Conservation (phyloP, 371 early-diverging fungal species). For the Mortierella sp. region DNA sequence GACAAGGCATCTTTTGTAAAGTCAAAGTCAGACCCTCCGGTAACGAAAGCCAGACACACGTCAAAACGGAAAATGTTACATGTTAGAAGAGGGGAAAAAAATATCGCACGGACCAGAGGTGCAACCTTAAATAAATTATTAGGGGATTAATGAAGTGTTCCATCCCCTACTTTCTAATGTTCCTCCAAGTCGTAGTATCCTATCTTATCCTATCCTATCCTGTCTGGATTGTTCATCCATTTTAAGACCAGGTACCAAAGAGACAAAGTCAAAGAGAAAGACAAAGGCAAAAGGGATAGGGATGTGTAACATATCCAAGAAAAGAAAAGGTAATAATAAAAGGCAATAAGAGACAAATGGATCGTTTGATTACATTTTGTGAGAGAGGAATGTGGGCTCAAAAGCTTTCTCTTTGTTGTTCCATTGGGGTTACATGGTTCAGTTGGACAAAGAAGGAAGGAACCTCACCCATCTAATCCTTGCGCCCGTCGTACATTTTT, state of each 20-base stretch:
- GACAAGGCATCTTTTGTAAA: too few species aligned
- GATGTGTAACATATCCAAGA: not conserved
- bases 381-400: slow-evolving; percentile 3
- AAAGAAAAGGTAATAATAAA: not conserved
- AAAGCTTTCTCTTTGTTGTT: not conserved
- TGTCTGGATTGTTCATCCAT: too few species aligned
- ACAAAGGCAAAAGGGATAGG: not conserved
- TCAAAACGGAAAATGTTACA: too few species aligned
- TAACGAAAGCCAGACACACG: too few species aligned
- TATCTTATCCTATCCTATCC: too few species aligned
- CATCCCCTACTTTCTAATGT: too few species aligned
- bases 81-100: too few species aligned
- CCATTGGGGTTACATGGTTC: not conserved
- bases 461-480: not conserved
- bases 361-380: not conserved
- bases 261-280: too few species aligned
- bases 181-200: too few species aligned
- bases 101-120: not conserved
- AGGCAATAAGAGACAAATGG: not conserved
- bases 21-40: too few species aligned
- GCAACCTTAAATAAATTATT: not conserved
- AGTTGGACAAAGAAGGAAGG: not conserved
- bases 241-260: too few species aligned
- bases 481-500: not conserved
- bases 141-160: not conserved